These are phyloP conservation scores for Pyrenophora teres DNA, from an alignment of 2,329 filamentous ascomycete species.

Conservation along the genomic window DNA sequence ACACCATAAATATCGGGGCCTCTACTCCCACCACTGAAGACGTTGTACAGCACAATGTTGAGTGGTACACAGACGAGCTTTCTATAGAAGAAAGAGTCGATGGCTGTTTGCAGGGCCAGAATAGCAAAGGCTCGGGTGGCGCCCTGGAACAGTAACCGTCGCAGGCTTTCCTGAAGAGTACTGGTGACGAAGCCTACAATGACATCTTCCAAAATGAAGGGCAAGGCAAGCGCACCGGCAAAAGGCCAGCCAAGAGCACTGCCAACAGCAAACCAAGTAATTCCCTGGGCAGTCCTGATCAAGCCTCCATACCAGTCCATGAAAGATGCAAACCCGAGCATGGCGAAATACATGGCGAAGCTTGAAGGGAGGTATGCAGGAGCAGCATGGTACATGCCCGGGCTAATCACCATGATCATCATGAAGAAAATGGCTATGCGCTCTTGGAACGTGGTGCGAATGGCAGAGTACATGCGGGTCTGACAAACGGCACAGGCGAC, in stretches of 20 bases:
- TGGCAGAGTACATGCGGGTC: slow-evolving; percentile 76
- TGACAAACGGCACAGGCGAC: slow-evolving; percentile 80
- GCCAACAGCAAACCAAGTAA: slow-evolving; percentile 88
- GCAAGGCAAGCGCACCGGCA: slow-evolving; percentile 77
- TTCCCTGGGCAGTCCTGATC: slow-evolving; percentile 77
- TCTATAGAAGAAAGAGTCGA: slow-evolving; percentile 86
- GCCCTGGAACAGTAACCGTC: slow-evolving; percentile 69
- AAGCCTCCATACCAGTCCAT: slow-evolving; percentile 81
- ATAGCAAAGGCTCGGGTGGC: slow-evolving; percentile 67
- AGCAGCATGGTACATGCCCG: slow-evolving; percentile 92
- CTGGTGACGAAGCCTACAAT: slow-evolving; percentile 59
- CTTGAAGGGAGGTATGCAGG: slow-evolving; percentile 87
- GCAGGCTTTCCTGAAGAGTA: slow-evolving; percentile 63
- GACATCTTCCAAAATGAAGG: slow-evolving; percentile 79
- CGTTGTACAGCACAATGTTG: slow-evolving; percentile 96
- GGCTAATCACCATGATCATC: slow-evolving; percentile 73
- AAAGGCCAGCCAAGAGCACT: slow-evolving; percentile 94
- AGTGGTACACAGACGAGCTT: slow-evolving; percentile 77
- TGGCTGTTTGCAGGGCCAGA: slow-evolving; percentile 67
- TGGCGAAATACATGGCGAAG: slow-evolving; percentile 94
- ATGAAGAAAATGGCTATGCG: slow-evolving; percentile 86
- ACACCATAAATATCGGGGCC: slow-evolving; percentile 94
- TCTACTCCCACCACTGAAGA: slow-evolving; percentile 76
- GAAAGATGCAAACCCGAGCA: slow-evolving; percentile 84
- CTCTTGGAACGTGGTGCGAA: slow-evolving; percentile 77